These are phyloP conservation scores for Jackrogersella minutella DNA, from an alignment of 495 filamentous ascomycete species.

Conservation along the genomic window DNA sequence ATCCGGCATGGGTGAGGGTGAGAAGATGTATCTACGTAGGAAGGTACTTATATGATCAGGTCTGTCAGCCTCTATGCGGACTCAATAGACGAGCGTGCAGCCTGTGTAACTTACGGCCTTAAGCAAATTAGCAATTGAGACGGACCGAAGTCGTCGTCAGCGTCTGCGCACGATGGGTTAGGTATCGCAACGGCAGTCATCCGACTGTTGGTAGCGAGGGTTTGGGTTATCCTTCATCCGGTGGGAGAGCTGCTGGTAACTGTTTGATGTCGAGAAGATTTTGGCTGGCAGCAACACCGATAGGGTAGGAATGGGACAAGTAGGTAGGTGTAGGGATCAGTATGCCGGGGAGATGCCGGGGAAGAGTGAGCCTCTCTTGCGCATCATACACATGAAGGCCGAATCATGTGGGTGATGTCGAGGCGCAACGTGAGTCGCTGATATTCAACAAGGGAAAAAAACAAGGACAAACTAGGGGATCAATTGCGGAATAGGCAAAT, in stretches of 20 bases:
- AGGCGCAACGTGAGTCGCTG: slow-evolving; percentile 16
- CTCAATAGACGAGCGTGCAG: not conserved
- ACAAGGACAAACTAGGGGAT: slow-evolving; percentile 8
- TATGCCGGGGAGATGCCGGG: slow-evolving; percentile 16
- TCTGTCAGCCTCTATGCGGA: slow-evolving; percentile 8
- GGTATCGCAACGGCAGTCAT: slow-evolving; percentile 23
- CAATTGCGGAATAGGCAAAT: slow-evolving; percentile 15
- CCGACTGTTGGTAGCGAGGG: slow-evolving; percentile 17
- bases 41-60: not conserved
- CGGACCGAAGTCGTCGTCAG: slow-evolving; percentile 36
- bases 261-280: not conserved
- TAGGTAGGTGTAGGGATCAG: slow-evolving; percentile 21
- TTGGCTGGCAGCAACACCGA: not conserved
- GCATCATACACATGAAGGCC: slow-evolving; percentile 36
- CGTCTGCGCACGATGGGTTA: slow-evolving; percentile 27
- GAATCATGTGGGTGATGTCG: slow-evolving; percentile 35
- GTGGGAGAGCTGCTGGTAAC: slow-evolving; percentile 21
- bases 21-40: not conserved
- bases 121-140: slow-evolving; percentile 16
- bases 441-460: slow-evolving; percentile 14
- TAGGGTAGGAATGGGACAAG: slow-evolving; percentile 18
- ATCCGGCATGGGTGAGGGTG: slow-evolving; percentile 26
- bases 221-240: slow-evolving; percentile 24
- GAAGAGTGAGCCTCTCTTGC: slow-evolving; percentile 8
- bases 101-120: slow-evolving; percentile 10